Percentiles rank a stretch among this genome's conserved stretches.
Conservation (phyloP, 2,329 filamentous ascomycete species). For the Aspergillus phoenicis region DNA sequence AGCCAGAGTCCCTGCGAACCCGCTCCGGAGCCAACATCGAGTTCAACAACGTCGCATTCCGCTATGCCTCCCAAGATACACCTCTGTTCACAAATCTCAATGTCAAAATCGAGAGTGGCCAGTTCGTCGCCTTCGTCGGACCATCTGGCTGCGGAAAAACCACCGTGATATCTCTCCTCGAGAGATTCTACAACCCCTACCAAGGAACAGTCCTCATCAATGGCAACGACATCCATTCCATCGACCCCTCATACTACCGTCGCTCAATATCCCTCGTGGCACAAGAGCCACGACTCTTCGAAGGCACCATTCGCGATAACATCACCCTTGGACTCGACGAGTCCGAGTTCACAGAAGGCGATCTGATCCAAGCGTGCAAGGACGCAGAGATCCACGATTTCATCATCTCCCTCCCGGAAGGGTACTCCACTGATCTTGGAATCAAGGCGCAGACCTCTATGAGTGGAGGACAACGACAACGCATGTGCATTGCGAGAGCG, state of each 20-base stretch:
- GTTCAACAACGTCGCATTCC: constrained; percentile 7
- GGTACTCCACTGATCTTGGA: constrained; percentile 52
- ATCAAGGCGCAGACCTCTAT: constrained; percentile 52
- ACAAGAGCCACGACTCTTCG: constrained; percentile 73
- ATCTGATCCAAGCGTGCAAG: constrained; percentile 38
- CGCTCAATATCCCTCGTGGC: constrained; percentile 70
- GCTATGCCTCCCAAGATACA: constrained; percentile 26
- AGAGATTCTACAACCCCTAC: constrained; percentile 51
- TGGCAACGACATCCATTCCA: constrained; percentile 58
- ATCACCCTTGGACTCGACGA: constrained; percentile 59
- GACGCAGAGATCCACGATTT: constrained; percentile 42
- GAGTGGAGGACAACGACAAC: constrained; percentile 60
- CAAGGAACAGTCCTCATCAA: constrained; percentile 66
- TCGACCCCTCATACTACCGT: constrained; percentile 66
- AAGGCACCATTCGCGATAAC: constrained; percentile 69
- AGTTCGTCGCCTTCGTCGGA: constrained; percentile 52
- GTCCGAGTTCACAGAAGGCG: constrained; percentile 26
- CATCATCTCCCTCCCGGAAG: constrained; percentile 42
- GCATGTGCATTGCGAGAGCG: constrained; percentile 59
- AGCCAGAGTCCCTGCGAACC: not conserved
- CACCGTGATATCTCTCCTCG: constrained; percentile 50
- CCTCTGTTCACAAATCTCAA: constrained; percentile 25
- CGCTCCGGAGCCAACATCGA: not conserved
- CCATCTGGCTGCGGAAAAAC: constrained; percentile 53
- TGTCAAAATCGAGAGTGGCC: constrained; percentile 41